Base-by-base conservation (phyloP, 345 rosid species). In the Euphorbia pulcherrima region DNA sequence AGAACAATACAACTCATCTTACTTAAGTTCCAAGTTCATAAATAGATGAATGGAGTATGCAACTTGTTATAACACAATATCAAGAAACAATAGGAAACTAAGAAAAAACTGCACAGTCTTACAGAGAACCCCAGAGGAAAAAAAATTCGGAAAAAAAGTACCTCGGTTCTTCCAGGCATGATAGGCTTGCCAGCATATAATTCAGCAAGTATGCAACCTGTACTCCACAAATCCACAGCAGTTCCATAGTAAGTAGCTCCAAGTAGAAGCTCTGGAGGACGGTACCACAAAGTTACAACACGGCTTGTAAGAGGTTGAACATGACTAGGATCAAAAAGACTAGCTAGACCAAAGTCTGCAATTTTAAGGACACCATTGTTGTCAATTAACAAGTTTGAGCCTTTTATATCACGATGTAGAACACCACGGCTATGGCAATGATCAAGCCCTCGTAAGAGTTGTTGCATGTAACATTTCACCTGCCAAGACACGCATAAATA, bases 81-180 rank as follows among this genome's bases (percentile, higher is more conserved):
- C 35, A 30, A 28, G 23, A 44, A 44, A 14, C 27, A 62, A 8
- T 23, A 44, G 8, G 67, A n/a, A 17, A 8, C 7, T 2, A 26
- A 44, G 46, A 44, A 37, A n/a, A 37, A 27, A 18, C 29, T 14
- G 1, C 7, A 0, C n/a, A 23, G 46, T 13, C 8, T 18, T 1
- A 29, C 29, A 9, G 46, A 29, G 20, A 26, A 65, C 41, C 11
- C 46, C 18, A 29, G 44, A 30, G 33, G 35, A 2, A 27, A 52
- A 20, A 50, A 5, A 8, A 28, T 29, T 52, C 44, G 20, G 29
- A 24, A 7, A 13, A 52, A 8, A 53, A 39, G 29, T 81, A 92
- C 99, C 99, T 94, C 99, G 17, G 99, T 94, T 86, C 97, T 86
- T 82, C 99, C 99, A 40, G 97, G 99, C 99, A 94, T 91, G n/a